Percentiles rank a stretch among this genome's conserved stretches.
Conservation (phyloP, 441 rosid genomes). For the Manihot esculenta region DNA sequence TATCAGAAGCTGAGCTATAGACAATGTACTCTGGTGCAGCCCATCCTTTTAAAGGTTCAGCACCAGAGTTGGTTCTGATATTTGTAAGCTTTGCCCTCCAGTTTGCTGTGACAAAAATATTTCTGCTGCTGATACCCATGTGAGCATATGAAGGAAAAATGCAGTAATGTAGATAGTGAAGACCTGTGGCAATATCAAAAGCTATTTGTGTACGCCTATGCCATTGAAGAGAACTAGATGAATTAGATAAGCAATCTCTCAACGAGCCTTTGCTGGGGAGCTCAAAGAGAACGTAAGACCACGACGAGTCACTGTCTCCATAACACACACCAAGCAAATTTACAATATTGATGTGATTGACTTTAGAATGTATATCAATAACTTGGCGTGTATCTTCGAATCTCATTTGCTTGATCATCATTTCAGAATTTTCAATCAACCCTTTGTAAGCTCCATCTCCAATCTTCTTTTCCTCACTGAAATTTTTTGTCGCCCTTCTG, state of each 20-base stretch:
- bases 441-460: slow-evolving; percentile 37
- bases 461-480: slow-evolving; percentile 39
- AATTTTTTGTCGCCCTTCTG: slow-evolving; percentile 37
- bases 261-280: slow-evolving; percentile 48
- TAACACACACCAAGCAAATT: slow-evolving; percentile 53
- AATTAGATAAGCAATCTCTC: slow-evolving; percentile 38
- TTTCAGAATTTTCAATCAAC: slow-evolving; percentile 30
- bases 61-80: slow-evolving; percentile 24
- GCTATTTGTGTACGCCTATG: slow-evolving; percentile 41
- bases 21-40: slow-evolving; percentile 30
- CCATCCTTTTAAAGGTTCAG: slow-evolving; percentile 25
- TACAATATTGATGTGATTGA: slow-evolving; percentile 55
- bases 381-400: slow-evolving; percentile 42
- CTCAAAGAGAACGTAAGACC: slow-evolving; percentile 47
- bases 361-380: slow-evolving; percentile 47
- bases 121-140: slow-evolving; percentile 38
- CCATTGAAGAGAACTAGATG: slow-evolving; percentile 34
- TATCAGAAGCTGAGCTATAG: slow-evolving; percentile 30
- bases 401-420: slow-evolving; percentile 49
- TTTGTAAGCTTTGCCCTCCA: slow-evolving; percentile 59
- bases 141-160: slow-evolving; percentile 52
- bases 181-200: slow-evolving; percentile 45
- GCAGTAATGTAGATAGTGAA: slow-evolving; percentile 53
- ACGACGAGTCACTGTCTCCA: slow-evolving; percentile 31
- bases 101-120: slow-evolving; percentile 36